Conservation (phyloP, 2,329 filamentous ascomycete genomes). For the Emergomyces orientalis region DNA sequence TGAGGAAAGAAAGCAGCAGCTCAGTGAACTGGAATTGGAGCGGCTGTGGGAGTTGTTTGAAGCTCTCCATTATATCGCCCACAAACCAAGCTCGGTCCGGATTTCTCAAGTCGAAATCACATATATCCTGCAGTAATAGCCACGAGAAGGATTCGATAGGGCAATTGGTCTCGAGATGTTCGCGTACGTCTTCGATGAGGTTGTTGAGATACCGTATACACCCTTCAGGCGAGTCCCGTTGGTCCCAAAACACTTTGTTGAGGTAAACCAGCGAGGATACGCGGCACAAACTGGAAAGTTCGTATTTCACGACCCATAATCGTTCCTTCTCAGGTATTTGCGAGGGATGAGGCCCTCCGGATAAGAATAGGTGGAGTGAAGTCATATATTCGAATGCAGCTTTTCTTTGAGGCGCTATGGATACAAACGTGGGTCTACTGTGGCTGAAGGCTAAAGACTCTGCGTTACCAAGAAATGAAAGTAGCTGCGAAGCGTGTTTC, state of each 20-base stretch:
- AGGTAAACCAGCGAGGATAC: slow-evolving; percentile 33
- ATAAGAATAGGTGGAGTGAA: slow-evolving; percentile 32
- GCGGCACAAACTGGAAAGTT: slow-evolving; percentile 28
- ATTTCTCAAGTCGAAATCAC: slow-evolving; percentile 28
- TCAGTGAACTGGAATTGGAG: slow-evolving; percentile 35
- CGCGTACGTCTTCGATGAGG: slow-evolving; percentile 19
- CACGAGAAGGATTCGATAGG: slow-evolving; percentile 34
- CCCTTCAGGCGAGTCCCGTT: slow-evolving; percentile 23
- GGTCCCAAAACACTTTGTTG: slow-evolving; percentile 30
- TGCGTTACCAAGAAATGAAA: slow-evolving; percentile 29
- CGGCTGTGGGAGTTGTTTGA: slow-evolving; percentile 29
- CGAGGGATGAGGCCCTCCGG: slow-evolving; percentile 33
- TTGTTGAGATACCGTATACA: slow-evolving; percentile 28
- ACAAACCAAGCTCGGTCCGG: slow-evolving; percentile 31
- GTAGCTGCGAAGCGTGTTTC: slow-evolving; percentile 23
- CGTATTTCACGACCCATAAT: slow-evolving; percentile 29
- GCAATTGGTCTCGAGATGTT: slow-evolving; percentile 27
- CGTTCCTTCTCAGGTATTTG: slow-evolving; percentile 29
- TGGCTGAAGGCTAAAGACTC: slow-evolving; percentile 29
- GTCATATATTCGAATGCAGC: slow-evolving; percentile 30
- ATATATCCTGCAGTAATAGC: slow-evolving; percentile 31
- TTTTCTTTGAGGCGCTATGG: slow-evolving; percentile 23
- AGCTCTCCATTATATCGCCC: slow-evolving; percentile 28
- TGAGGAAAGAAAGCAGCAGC: slow-evolving; percentile 30
- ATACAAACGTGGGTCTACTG: slow-evolving; percentile 21